These are phyloP conservation scores for Tritrichomonas foetus DNA, from an alignment of 208 protist genomes.

Conservation along the genomic window DNA sequence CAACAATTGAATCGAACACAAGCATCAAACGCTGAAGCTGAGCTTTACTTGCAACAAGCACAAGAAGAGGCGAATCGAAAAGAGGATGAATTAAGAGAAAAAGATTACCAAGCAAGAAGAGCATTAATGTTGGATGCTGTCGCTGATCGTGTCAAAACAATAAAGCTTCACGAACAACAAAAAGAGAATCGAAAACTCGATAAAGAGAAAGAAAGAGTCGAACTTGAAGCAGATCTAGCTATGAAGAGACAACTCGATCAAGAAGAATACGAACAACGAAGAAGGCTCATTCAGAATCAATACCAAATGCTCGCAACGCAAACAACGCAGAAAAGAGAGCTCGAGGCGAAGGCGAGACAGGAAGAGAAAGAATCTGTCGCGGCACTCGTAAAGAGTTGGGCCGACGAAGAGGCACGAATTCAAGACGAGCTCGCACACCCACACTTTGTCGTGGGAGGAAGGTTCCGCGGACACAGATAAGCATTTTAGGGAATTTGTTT, in stretches of 20 bases:
- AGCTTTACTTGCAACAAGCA: not conserved
- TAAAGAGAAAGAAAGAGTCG: not conserved
- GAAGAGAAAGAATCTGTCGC: not conserved
- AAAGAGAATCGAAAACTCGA: not conserved
- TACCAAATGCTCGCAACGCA: not conserved
- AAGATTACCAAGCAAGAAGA: not conserved
- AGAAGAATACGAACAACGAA: not conserved
- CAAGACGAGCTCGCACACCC: not conserved
- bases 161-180: not conserved
- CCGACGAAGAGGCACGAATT: not conserved
- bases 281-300: not conserved
- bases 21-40: not conserved
- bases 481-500: too few species aligned
- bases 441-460: not conserved
- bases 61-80: not conserved
- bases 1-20: not conserved
- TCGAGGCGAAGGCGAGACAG: not conserved
- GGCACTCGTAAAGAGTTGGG: not conserved
- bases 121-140: conserved; percentile 21
- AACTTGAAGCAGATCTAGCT: not conserved
- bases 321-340: not conserved
- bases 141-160: not conserved
- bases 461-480: conserved; percentile 1
- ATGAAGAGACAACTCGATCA: not conserved
- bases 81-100: not conserved